Percentiles rank a stretch among this genome's conserved stretches.
These are phyloP conservation scores for Helotiales sp. DNA, from an alignment of 2,329 filamentous ascomycete genomes.

Conservation along the genomic window DNA sequence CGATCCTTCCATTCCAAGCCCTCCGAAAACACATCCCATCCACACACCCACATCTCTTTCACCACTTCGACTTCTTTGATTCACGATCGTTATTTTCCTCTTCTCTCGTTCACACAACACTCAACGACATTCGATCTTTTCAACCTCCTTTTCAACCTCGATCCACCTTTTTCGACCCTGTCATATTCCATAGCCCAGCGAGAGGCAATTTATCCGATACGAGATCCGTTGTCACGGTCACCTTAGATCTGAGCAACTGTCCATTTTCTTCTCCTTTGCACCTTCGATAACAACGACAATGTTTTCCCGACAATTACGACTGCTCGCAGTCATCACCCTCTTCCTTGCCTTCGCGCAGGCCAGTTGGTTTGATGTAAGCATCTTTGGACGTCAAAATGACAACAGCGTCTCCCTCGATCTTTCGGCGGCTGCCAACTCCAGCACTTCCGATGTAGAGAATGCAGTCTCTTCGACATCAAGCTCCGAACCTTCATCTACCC, in stretches of 20 bases:
- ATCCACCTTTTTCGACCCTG: too few relatives aligned
- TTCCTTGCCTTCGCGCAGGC: slow-evolving; percentile 29
- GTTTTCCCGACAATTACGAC: slow-evolving; percentile 23
- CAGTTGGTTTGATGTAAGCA: slow-evolving; percentile 18
- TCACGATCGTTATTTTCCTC: background rate
- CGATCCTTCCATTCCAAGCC: background rate
- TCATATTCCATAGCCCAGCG: background rate
- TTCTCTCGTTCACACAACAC: background rate
- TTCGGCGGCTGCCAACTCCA: background rate
- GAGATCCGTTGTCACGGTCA: background rate
- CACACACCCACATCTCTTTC: too few relatives aligned
- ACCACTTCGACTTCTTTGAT: background rate
- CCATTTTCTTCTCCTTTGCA: background rate
- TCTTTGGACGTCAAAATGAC: slow-evolving; percentile 12
- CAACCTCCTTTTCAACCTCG: background rate
- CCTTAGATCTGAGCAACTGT: background rate
- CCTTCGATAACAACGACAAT: slow-evolving; percentile 22
- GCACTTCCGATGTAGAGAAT: background rate
- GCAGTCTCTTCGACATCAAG: background rate
- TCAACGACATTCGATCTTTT: background rate
- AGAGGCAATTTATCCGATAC: slow-evolving; percentile 1
- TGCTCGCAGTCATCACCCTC: slow-evolving; percentile 26
- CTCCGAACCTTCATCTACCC: background rate
- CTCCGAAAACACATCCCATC: background rate
- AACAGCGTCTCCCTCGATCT: slow-evolving; percentile 1